A percentile compares a stretch with the other conserved stretches of the same genome.
These are phyloP conservation scores for Cryptococcus neoformans DNA, from an alignment of 1,284 basidiomycete genomes.

Conservation along the genomic window DNA sequence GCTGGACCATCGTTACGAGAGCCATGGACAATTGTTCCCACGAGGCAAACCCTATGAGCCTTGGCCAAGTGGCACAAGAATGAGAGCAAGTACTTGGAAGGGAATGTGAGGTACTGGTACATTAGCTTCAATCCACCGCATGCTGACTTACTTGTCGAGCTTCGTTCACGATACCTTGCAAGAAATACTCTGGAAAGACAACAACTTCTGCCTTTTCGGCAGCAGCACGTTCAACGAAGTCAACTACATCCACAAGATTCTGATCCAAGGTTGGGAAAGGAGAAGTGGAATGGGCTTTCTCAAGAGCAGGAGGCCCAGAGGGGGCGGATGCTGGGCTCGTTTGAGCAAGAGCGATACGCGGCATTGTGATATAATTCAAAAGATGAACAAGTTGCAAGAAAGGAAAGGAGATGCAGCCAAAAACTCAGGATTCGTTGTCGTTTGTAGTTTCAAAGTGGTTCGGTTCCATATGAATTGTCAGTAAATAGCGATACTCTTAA, in stretches of 20 bases:
- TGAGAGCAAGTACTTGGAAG: slow-evolving; percentile 26
- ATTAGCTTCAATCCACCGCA: slow-evolving; percentile 1
- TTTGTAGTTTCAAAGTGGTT: too few species aligned
- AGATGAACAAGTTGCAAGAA: too few species aligned
- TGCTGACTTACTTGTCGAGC: slow-evolving; percentile 32
- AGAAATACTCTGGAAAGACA: slow-evolving; percentile 48
- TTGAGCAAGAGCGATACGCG: slow-evolving; percentile 44
- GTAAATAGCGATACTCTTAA: too few species aligned
- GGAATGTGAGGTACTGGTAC: slow-evolving; percentile 42
- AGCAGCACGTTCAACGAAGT: slow-evolving; percentile 23
- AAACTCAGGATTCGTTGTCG: too few species aligned
- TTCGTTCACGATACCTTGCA: slow-evolving; percentile 45
- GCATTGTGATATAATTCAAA: not conserved
- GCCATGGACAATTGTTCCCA: slow-evolving; percentile 42
- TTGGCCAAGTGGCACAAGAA: slow-evolving; percentile 29
- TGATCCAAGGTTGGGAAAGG: slow-evolving; percentile 30
- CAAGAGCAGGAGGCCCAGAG: slow-evolving; percentile 12
- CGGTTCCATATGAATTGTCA: too few species aligned
- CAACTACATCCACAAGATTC: slow-evolving; percentile 27
- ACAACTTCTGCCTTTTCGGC: slow-evolving; percentile 35
- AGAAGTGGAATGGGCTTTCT: slow-evolving; percentile 16
- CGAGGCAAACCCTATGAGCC: slow-evolving; percentile 28
- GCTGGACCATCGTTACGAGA: slow-evolving; percentile 6
- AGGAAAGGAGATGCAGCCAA: too few species aligned
- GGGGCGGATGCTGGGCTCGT: slow-evolving; percentile 30